Evolutionary conservation across 768 basidiomycete species (phyloP), one percentile per base, ranked within the genome.

Genomic region (Lentinula sp.): DNA sequence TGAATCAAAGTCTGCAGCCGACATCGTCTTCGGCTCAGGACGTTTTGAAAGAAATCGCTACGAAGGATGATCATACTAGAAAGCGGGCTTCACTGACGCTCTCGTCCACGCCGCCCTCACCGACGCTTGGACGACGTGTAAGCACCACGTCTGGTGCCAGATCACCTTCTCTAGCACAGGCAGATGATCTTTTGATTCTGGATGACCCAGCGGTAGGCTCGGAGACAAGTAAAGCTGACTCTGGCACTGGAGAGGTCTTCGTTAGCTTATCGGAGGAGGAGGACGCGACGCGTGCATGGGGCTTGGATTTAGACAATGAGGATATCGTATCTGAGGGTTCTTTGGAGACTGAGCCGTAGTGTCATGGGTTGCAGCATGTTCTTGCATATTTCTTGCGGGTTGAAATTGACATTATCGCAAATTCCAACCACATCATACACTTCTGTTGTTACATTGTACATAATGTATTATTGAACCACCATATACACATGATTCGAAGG

Each of bases 41-140:
- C 45, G 77, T 79, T 10, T 75, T 88, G 31, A 82, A 86, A 72
- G 78, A 76, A 43, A 86, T 89, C 57, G 85, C 73, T 32, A 70
- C 74, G 9, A 78, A 73, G 63, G 81, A 83, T 63, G 75, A 77
- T 56, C 71, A 65, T 58, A 72, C 69, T 55, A 64, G 71, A 32
- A 8, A 65, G 56, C 64, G 70, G 50, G 69, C 65, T 9, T 70
- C 65, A 51, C 65, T 70, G 50, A 31, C 56, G 13, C 31, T 57
- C 5, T 46, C 56, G 9, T 43, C 56, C 28, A 35, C 57, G 15
- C 57, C 45, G 6, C 57, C 57, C 11, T 46, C 57, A 9, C 57
- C 43, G 13, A 46, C 57, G 5, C 31, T 21, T 9, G 34, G 31
- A 31, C 43, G 57, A 7, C 57, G 43, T 34, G 37, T 35, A 7